phyloP scores from a whole-genome alignment of 176 grass and related monocot genomes.

The Chloris gayana region DNA sequence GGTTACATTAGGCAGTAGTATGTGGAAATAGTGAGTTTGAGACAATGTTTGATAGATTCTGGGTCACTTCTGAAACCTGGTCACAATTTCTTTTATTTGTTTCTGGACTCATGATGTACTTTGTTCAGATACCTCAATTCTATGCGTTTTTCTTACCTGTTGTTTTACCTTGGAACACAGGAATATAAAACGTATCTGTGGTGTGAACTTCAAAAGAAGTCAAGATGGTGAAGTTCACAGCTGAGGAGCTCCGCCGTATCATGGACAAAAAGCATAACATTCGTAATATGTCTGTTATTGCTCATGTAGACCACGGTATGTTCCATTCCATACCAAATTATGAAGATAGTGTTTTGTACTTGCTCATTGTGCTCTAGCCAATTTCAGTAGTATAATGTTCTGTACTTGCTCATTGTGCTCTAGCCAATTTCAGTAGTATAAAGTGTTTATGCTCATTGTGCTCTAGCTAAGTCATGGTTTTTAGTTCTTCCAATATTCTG shows the following conservation, averaged over 20 bases:
- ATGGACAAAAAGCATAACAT: conserved; percentile 84
- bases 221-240: conserved; percentile 91
- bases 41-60: neutral
- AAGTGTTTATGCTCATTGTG: neutral
- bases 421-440: neutral
- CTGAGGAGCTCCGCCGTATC: conserved; percentile 65
- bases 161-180: neutral
- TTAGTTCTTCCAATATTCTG: neutral
- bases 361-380: neutral
- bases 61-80: neutral
- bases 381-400: neutral
- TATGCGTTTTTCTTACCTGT: neutral
- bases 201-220: conserved; percentile 42
- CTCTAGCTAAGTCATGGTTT: neutral
- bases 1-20: neutral
- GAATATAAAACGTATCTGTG: neutral
- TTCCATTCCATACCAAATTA: too few species aligned
- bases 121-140: neutral
- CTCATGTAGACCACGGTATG: conserved; percentile 77
- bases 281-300: conserved; percentile 75
- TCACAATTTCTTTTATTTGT: neutral
- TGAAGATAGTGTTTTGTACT: neutral
- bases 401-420: neutral
- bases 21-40: neutral
- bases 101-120: too few species aligned